phyloP scores from a whole-genome alignment of 495 filamentous ascomycete genomes.

The Penicillium waksmanii region DNA sequence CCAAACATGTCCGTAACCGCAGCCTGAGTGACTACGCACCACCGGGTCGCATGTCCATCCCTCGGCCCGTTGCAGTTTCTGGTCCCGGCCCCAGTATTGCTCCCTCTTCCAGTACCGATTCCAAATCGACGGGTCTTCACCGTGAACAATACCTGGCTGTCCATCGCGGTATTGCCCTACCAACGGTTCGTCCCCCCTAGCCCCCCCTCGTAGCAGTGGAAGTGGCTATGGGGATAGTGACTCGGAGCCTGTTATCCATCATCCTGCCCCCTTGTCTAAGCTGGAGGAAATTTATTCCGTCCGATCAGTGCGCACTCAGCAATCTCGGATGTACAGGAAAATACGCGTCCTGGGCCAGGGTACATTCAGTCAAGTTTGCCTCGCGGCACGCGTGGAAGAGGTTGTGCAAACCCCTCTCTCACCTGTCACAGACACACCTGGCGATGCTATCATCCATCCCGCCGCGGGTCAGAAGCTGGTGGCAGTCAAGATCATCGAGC shows the following conservation, averaged over 20 bases:
- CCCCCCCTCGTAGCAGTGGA: conserved; percentile 67
- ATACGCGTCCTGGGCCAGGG: conserved; percentile 85
- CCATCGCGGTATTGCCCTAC: conserved; percentile 67
- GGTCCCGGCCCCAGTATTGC: conserved; percentile 48
- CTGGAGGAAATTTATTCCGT: conserved; percentile 48
- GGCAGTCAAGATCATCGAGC: conserved; percentile 93
- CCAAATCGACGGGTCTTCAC: conserved; percentile 62
- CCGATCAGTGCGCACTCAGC: conserved; percentile 49
- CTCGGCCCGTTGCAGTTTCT: conserved; percentile 73
- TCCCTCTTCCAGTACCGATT: conserved; percentile 44
- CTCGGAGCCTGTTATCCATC: conserved; percentile 36
- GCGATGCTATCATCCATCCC: conserved; percentile 46
- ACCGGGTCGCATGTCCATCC: conserved; percentile 63
- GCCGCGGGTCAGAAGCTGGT: conserved; percentile 69
- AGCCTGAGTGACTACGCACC: conserved; percentile 89
- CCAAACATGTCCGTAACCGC: conserved; percentile 64
- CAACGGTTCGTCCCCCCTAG: conserved; percentile 67
- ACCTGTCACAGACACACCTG: conserved; percentile 38
- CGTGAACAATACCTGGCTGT: conserved; percentile 81
- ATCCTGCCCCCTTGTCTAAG: conserved; percentile 20
- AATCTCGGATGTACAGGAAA: conserved; percentile 65
- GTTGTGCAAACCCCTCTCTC: conserved; percentile 24
- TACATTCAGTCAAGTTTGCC: conserved; percentile 90
- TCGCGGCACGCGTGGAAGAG: conserved; percentile 69
- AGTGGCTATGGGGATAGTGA: conserved; percentile 45